Evolutionary conservation across 768 basidiomycete species (phyloP).

Genomic region (Suillus fuscotomentosus): DNA sequence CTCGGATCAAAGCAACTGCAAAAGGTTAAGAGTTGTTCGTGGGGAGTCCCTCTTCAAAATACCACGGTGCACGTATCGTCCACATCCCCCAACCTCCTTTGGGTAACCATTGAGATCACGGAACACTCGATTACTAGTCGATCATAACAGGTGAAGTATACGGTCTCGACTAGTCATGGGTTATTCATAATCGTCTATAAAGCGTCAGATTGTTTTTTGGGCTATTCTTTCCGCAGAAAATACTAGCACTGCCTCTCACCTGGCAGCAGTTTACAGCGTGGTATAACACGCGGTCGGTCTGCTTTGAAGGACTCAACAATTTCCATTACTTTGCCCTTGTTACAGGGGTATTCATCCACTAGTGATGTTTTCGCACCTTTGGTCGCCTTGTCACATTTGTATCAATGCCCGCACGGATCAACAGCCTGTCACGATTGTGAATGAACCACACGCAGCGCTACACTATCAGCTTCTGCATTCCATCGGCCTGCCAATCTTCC

Average conservation of each 20-base stretch:
- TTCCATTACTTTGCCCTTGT: slow-evolving; percentile 12
- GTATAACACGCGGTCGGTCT: neutral
- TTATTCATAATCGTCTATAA: neutral
- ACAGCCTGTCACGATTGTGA: slow-evolving; percentile 8
- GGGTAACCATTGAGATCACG: slow-evolving; percentile 16
- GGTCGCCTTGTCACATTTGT: slow-evolving; percentile 41
- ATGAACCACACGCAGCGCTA: slow-evolving; percentile 14
- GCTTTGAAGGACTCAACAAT: neutral
- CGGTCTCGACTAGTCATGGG: neutral
- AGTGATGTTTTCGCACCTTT: slow-evolving; percentile 36
- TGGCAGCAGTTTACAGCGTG: neutral
- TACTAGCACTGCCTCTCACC: neutral
- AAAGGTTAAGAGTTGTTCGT: neutral
- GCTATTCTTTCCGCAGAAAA: neutral
- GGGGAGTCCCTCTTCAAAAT: slow-evolving; percentile 36
- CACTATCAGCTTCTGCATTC: slow-evolving; percentile 11
- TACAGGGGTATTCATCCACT: slow-evolving; percentile 29
- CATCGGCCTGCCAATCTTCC: neutral
- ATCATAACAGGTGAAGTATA: neutral
- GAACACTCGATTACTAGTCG: neutral
- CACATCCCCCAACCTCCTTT: slow-evolving; percentile 46
- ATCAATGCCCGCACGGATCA: slow-evolving; percentile 17
- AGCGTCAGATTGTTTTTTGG: neutral
- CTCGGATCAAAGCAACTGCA: neutral
- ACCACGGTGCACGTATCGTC: slow-evolving; percentile 38